phyloP scores from a whole-genome alignment of 2,329 filamentous ascomycete genomes.

The Magnaporthiopsis incrustans region DNA sequence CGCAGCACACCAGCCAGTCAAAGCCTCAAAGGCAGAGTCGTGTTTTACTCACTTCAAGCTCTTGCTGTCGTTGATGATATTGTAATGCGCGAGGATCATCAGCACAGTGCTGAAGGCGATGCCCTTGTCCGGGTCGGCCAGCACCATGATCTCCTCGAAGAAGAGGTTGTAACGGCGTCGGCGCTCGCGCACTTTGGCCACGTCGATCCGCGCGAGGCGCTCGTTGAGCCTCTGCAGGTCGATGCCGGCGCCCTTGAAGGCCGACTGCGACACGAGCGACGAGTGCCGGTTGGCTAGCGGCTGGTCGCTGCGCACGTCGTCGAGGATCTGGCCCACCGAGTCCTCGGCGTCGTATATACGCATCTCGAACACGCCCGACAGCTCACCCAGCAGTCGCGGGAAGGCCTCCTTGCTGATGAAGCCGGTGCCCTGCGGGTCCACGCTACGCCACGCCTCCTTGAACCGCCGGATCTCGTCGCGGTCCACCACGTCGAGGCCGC shows the following conservation, averaged over 20 bases:
- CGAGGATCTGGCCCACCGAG: constrained; percentile 77
- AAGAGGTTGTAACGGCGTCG: constrained; percentile 85
- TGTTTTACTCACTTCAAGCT: constrained; percentile 48
- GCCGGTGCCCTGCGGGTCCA: constrained; percentile 84
- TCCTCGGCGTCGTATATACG: constrained; percentile 89
- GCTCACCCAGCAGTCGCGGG: constrained; percentile 78
- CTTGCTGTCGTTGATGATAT: constrained; percentile 97
- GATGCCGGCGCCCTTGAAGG: constrained; percentile 50
- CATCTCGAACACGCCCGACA: constrained; percentile 96
- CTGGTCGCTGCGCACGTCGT: constrained; percentile 61
- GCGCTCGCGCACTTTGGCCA: constrained; percentile 64
- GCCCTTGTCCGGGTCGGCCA: constrained; percentile 79
- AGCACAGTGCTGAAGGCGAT: constrained; percentile 88
- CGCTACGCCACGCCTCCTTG: constrained; percentile 96
- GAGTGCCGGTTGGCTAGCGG: constrained; percentile 33
- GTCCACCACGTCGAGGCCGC: constrained; percentile 81
- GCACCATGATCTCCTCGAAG: constrained; percentile 92
- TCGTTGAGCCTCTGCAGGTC: constrained; percentile 70
- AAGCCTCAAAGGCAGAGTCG: neutral
- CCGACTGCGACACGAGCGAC: constrained; percentile 44
- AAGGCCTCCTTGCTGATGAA: constrained; percentile 88
- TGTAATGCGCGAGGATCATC: constrained; percentile 96
- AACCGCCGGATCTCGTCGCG: constrained; percentile 92
- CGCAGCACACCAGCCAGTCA: too few species aligned
- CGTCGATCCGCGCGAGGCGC: constrained; percentile 65